These are phyloP conservation scores for Candida pseudofarinosa DNA, from an alignment of 805 yeast genomes.

Conservation along the genomic window DNA sequence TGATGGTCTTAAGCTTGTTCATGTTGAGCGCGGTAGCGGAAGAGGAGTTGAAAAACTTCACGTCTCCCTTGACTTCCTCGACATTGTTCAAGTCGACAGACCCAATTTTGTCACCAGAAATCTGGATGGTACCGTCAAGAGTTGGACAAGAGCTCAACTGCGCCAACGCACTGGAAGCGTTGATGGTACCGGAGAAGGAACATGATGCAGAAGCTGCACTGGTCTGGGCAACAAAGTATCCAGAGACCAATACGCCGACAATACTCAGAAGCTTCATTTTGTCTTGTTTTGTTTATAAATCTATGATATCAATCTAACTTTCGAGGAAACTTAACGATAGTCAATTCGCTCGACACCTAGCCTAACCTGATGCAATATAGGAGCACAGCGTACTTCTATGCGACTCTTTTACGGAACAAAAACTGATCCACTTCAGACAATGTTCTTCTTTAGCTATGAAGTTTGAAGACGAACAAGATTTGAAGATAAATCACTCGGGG, in stretches of 20 bases:
- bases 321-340: neutral
- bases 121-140: constrained; percentile 35
- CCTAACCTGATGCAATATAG: neutral
- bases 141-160: constrained; percentile 38
- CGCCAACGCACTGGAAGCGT: constrained; percentile 34
- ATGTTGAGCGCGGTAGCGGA: constrained; percentile 31
- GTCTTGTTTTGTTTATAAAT: neutral
- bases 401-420: neutral
- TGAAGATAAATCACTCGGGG: neutral
- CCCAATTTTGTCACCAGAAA: constrained; percentile 30
- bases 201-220: constrained; percentile 19
- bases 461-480: neutral
- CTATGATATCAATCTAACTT: neutral
- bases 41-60: constrained; percentile 36
- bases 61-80: constrained; percentile 25
- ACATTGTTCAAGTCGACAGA: constrained; percentile 27
- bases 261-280: neutral
- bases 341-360: neutral
- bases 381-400: neutral
- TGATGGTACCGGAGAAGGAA: constrained; percentile 36
- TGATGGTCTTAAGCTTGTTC: constrained; percentile 24
- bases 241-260: constrained; percentile 1
- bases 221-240: constrained; percentile 5
- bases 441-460: neutral
- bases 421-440: neutral